phyloP scores from a whole-genome alignment of 108 stramenopile genomes.

The Conticribra weissflogii region DNA sequence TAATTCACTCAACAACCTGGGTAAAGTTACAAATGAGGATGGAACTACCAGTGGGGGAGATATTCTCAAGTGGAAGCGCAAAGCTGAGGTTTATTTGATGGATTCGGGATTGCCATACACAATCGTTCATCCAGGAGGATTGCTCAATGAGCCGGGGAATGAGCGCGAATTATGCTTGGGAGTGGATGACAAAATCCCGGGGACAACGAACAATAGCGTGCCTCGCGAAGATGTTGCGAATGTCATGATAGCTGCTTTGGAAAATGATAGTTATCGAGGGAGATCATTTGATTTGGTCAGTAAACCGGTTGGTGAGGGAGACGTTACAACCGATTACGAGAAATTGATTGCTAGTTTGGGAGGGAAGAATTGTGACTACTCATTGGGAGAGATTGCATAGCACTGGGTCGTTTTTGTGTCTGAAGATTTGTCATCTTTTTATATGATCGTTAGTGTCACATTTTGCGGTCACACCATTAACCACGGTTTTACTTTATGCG shows the following conservation, averaged over 20 bases:
- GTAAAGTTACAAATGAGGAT: slow-evolving; percentile 52
- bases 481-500: no score
- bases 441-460: no score
- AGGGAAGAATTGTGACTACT: slow-evolving; percentile 73
- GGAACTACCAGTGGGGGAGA: slow-evolving; percentile 68
- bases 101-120: slow-evolving; percentile 73
- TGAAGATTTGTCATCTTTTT: no score
- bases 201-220: slow-evolving; percentile 67
- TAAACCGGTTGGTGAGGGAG: slow-evolving; percentile 46
- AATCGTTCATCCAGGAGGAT: slow-evolving; percentile 89
- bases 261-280: slow-evolving; percentile 45
- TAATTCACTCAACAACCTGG: slow-evolving; percentile 75
- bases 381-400: slow-evolving; percentile 54
- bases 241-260: slow-evolving; percentile 71
- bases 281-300: slow-evolving; percentile 75
- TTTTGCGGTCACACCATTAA: no score
- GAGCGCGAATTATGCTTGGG: slow-evolving; percentile 76
- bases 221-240: slow-evolving; percentile 87
- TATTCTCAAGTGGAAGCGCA: slow-evolving; percentile 85
- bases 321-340: slow-evolving; percentile 47
- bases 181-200: slow-evolving; percentile 76
- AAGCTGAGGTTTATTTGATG: slow-evolving; percentile 69
- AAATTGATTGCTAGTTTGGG: slow-evolving; percentile 51
- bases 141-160: slow-evolving; percentile 76
- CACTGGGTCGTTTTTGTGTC: no score